phyloP scores from a whole-genome alignment of 495 filamentous ascomycete species.

The Sabuloglossum arenarium region DNA sequence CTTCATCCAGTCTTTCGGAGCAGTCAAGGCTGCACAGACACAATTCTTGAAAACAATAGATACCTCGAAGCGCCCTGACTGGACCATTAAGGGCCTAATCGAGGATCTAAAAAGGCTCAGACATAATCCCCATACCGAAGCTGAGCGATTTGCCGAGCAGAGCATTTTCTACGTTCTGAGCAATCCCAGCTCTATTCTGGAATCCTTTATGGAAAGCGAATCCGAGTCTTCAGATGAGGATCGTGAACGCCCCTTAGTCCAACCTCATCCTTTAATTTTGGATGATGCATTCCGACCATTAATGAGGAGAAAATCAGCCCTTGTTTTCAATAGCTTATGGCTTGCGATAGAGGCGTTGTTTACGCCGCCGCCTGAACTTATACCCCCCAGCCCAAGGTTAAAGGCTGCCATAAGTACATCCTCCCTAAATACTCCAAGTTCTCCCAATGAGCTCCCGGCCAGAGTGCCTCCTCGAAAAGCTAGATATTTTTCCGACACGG shows the following conservation, averaged over 20 bases:
- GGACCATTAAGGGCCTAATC: conserved; percentile 3
- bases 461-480: background rate
- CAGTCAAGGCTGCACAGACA: background rate
- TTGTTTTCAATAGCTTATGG: conserved; percentile 65
- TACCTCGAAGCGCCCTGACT: conserved; percentile 7
- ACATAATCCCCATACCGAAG: conserved; percentile 17
- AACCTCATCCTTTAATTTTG: conserved; percentile 8
- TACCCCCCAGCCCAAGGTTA: conserved; percentile 14
- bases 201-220: conserved; percentile 36
- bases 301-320: conserved; percentile 15
- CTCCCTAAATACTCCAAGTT: background rate
- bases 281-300: conserved; percentile 14
- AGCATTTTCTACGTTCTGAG: conserved; percentile 55
- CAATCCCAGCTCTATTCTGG: conserved; percentile 37
- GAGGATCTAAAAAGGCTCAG: background rate
- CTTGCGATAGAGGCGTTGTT: conserved; percentile 46
- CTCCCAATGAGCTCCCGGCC: background rate
- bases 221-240: conserved; percentile 4
- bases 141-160: conserved; percentile 40
- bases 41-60: background rate
- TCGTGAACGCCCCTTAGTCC: background rate
- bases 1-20: background rate
- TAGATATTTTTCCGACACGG: conserved; percentile 25
- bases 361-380: conserved; percentile 35
- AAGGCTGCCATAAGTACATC: conserved; percentile 5